Conservation (phyloP, 2,329 filamentous ascomycete genomes). For the Alternaria sp. region DNA sequence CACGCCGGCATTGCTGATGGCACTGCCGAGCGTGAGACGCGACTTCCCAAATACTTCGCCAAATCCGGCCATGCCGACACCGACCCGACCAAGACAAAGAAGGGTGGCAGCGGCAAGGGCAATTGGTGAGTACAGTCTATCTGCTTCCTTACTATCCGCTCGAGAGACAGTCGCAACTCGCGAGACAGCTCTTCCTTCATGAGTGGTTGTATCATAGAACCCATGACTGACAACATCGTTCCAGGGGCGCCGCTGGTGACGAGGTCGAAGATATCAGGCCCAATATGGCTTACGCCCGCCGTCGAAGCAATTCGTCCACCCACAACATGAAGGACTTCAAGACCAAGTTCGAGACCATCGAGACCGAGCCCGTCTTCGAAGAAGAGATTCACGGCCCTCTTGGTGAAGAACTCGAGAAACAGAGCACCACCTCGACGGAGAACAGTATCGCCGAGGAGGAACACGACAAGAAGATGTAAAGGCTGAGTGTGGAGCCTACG, state of each 20-base stretch:
- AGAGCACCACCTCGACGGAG: conserved; percentile 57
- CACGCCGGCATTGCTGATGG: conserved; percentile 80
- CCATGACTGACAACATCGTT: conserved; percentile 20
- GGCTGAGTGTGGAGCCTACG: neutral
- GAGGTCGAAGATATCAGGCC: conserved; percentile 86
- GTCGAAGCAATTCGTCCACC: conserved; percentile 89
- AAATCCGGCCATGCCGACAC: conserved; percentile 81
- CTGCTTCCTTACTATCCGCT: neutral
- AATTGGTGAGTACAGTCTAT: conserved; percentile 75
- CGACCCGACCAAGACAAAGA: conserved; percentile 95
- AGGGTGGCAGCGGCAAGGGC: conserved; percentile 88
- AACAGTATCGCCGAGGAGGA: conserved; percentile 66
- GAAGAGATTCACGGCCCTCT: conserved; percentile 77
- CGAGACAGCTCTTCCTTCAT: neutral
- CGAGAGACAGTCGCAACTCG: neutral
- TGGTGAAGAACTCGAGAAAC: conserved; percentile 63
- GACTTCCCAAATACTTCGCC: conserved; percentile 89
- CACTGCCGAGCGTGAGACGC: conserved; percentile 70
- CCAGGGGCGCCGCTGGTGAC: conserved; percentile 81
- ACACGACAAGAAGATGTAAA: conserved; percentile 53
- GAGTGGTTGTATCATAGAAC: neutral
- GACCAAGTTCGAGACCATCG: conserved; percentile 94
- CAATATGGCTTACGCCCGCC: conserved; percentile 83
- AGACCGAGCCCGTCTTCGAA: conserved; percentile 90
- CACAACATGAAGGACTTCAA: conserved; percentile 79